Conservation (phyloP, 805 yeast genomes). For the Blastobotrys parvus region DNA sequence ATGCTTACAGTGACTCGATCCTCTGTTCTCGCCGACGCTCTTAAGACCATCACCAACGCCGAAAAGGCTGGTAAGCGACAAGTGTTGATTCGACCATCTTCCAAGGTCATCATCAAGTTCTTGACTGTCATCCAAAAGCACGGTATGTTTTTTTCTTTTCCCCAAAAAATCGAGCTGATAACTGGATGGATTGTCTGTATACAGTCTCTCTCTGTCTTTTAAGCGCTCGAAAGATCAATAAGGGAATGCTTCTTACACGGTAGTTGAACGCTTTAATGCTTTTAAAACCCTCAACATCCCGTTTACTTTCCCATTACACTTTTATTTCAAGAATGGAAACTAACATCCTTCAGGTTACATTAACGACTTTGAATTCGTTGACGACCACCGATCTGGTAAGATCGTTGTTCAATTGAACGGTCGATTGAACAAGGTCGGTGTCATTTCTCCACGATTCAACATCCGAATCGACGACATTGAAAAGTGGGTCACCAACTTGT, state of each 20-base stretch:
- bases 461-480: conserved; percentile 91
- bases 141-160: conserved; percentile 44
- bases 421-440: conserved; percentile 98
- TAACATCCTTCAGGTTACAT: conserved; percentile 52
- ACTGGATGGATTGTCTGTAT: conserved; percentile 93
- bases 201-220: conserved; percentile 95
- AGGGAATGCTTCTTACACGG: conserved; percentile 31
- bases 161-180: conserved; percentile 66
- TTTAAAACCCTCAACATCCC: conserved; percentile 14
- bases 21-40: conserved; percentile 97
- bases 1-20: conserved; percentile 74
- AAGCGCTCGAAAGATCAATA: conserved; percentile 82
- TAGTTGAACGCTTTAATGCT: conserved; percentile 8
- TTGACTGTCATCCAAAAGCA: conserved; percentile 96
- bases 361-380: conserved; percentile 97
- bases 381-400: conserved; percentile 98
- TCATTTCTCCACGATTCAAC: conserved; percentile 97
- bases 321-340: conserved; percentile 1
- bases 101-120: conserved; percentile 96
- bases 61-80: conserved; percentile 99
- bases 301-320: conserved; percentile 33
- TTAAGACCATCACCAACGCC: conserved; percentile 97
- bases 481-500: conserved; percentile 97
- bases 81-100: conserved; percentile 95
- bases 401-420: conserved; percentile 95